phyloP scores from a whole-genome alignment of 257 asterid species.

The Plantago major region DNA sequence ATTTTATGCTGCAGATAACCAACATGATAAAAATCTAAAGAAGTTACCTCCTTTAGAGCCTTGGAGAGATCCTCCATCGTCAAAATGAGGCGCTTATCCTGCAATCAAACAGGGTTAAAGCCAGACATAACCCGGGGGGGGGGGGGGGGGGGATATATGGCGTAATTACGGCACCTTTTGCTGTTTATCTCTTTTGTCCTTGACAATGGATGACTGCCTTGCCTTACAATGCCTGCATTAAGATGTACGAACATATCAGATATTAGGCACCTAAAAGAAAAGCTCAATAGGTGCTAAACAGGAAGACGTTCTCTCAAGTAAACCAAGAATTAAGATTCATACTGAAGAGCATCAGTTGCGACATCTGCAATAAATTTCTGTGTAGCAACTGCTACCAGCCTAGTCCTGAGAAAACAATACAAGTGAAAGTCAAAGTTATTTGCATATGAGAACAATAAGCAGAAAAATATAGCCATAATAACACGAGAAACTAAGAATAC shows the following conservation, averaged over 20 bases:
- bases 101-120: slow-evolving; percentile 28
- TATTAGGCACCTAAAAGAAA: neutral
- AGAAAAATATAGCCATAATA: neutral
- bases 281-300: neutral
- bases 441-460: neutral
- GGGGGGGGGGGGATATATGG: slow-evolving; percentile 14
- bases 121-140: slow-evolving; percentile 3
- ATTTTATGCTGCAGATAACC: neutral
- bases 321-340: slow-evolving; percentile 25
- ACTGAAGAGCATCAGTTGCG: slow-evolving; percentile 98
- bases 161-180: slow-evolving; percentile 56
- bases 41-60: slow-evolving; percentile 77
- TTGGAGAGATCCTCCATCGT: slow-evolving; percentile 97
- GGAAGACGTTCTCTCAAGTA: neutral
- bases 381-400: slow-evolving; percentile 98
- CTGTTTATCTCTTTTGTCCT: slow-evolving; percentile 92
- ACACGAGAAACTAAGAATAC: neutral
- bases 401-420: slow-evolving; percentile 40
- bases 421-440: slow-evolving; percentile 8
- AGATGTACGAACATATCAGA: slow-evolving; percentile 9
- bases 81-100: slow-evolving; percentile 92
- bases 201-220: slow-evolving; percentile 68
- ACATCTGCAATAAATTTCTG: slow-evolving; percentile 97
- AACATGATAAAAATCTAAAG: neutral
- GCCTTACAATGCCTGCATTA: slow-evolving; percentile 87